Conservation (phyloP, 73 alveolate species). For the Tetrahymena thermophila region DNA sequence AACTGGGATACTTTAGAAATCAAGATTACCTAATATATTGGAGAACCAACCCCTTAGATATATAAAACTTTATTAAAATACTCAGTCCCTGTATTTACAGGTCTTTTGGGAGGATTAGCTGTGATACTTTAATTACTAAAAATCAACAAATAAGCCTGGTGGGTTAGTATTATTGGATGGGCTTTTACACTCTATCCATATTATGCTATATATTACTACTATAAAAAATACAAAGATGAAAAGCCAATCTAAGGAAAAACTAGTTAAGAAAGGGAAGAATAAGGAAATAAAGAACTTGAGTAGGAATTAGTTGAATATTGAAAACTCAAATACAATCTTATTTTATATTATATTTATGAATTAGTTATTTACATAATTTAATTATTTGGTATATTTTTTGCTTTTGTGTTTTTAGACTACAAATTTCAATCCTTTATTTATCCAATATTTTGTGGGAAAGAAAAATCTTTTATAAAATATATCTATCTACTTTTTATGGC, state of each 20-base stretch:
- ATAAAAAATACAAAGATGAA: background rate
- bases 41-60: conserved; percentile 11
- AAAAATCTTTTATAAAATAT: too few species aligned
- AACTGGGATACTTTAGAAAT: background rate
- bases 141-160: background rate
- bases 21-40: background rate
- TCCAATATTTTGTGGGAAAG: too few species aligned
- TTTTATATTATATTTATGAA: too few species aligned
- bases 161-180: background rate
- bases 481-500: too few species aligned
- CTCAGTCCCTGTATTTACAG: background rate
- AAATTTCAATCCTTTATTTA: too few species aligned
- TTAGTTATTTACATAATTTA: too few species aligned
- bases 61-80: conserved; percentile 9
- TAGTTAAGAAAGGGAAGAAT: background rate
- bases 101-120: background rate
- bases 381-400: too few species aligned
- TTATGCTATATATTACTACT: background rate
- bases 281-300: background rate
- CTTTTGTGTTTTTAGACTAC: too few species aligned
- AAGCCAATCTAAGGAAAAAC: background rate
- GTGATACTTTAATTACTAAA: background rate
- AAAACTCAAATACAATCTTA: background rate
- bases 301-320: background rate
- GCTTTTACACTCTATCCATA: background rate